These are phyloP conservation scores for Kodamaea suecica DNA, from an alignment of 1,139 yeast genomes.

Conservation along the genomic window DNA sequence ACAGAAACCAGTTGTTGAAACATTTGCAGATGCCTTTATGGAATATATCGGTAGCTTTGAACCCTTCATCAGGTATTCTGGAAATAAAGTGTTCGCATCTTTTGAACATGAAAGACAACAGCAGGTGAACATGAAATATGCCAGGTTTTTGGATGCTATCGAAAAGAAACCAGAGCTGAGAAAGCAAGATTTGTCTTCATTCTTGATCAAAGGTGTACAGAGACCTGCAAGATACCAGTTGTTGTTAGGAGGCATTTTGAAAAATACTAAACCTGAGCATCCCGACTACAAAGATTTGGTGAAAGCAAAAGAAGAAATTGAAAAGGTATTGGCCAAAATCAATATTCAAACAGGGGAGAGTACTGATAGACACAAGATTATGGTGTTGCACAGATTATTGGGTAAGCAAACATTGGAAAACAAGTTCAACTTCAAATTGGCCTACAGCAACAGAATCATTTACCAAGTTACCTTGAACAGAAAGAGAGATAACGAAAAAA, in stretches of 20 bases:
- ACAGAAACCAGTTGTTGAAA: conserved; percentile 75
- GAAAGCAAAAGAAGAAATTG: conserved; percentile 73
- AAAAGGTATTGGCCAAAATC: conserved; percentile 72
- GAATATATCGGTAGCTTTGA: conserved; percentile 85
- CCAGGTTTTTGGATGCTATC: conserved; percentile 88
- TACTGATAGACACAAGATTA: conserved; percentile 86
- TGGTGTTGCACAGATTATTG: conserved; percentile 71
- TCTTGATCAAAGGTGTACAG: conserved; percentile 91
- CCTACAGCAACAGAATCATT: conserved; percentile 76
- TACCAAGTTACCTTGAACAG: conserved; percentile 71
- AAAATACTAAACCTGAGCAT: conserved; percentile 71
- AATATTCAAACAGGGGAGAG: conserved; percentile 93
- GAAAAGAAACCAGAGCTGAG: conserved; percentile 86
- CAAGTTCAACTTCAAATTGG: conserved; percentile 59
- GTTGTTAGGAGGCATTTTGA: conserved; percentile 76
- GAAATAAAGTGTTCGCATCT: conserved; percentile 94
- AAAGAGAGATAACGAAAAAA: conserved; percentile 72
- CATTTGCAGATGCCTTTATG: conserved; percentile 82
- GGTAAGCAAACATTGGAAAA: conserved; percentile 82
- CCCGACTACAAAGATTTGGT: conserved; percentile 72
- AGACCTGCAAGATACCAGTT: conserved; percentile 94
- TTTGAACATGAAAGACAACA: conserved; percentile 95
- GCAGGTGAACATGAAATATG: conserved; percentile 83
- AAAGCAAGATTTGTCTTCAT: conserved; percentile 88
- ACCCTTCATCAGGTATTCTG: conserved; percentile 89